Base-by-base conservation (phyloP, 1,139 yeast species). In the Komagataea norvegica region DNA sequence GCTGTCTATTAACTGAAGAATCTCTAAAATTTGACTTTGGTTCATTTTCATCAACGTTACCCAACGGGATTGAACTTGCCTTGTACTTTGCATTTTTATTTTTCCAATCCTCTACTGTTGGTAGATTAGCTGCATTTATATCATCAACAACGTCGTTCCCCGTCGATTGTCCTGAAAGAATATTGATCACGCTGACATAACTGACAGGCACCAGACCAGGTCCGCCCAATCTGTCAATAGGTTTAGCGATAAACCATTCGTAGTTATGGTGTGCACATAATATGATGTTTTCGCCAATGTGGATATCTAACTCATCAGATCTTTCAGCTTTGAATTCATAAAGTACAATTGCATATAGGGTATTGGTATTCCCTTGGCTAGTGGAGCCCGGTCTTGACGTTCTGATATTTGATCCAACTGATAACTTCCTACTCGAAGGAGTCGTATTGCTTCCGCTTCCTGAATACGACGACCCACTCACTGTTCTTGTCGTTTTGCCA, bases 231-330 rank as follows among this genome's bases (percentile, higher is more conserved):
- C 96, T 70, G 45, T 93, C 94, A 37, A 91, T 85, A 7, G 96
- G 96, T 59, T 91, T 91, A 11, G 97, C 97, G 42, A 91, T 93
- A 55, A 88, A 89, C 98, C 98, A 91, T 62, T 91, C 98, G 50
- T 72, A 86, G 43, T 87, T 91, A 55, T 91, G 94, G 61, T 89
- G 96, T 3, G 98, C 98, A 61, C 96, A 91, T 14, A 91, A 78
- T 29, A 88, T 85, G 49, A 91, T 74, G 52, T 86, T 83, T 56
- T 91, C 98, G 25, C 96, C 97, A 1, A 86, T 87, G 24, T 61
- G 55, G 4, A 91, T 86, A 46, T 82, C 82, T 48, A 91, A 70
- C 60, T 91, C 98, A 62, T 91, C 97, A 6, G 77, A 57, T 41
- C 96, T 73, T 62, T 91, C 96, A 6, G 97, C 96, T 46, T 70